Conservation (phyloP, 2,329 filamentous ascomycete genomes). For the Pseudogymnoascus sp. region DNA sequence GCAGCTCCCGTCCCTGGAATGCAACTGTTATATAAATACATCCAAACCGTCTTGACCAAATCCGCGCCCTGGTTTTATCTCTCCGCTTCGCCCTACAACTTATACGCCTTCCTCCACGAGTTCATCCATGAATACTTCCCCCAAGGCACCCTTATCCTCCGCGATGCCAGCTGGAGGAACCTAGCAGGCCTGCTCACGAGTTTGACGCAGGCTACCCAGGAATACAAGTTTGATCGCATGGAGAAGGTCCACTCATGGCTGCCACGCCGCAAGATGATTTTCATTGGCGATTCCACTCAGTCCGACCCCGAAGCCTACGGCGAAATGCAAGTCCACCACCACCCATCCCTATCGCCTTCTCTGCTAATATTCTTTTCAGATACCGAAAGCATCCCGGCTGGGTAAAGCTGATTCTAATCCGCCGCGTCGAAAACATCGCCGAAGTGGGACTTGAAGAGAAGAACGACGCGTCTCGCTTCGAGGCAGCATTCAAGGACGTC, state of each 20-base stretch:
- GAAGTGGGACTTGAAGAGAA: slow-evolving; percentile 61
- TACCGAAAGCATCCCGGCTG: slow-evolving; percentile 61
- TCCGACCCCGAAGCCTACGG: slow-evolving; percentile 86
- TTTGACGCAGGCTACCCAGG: slow-evolving; percentile 69
- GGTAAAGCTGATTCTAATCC: slow-evolving; percentile 76
- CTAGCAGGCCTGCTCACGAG: slow-evolving; percentile 69
- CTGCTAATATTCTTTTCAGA: slow-evolving; percentile 29
- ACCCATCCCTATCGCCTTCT: background rate
- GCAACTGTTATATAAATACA: slow-evolving; percentile 69
- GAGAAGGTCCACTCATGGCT: slow-evolving; percentile 70
- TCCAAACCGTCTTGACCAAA: slow-evolving; percentile 45
- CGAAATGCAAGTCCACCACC: slow-evolving; percentile 50
- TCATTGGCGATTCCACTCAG: slow-evolving; percentile 86
- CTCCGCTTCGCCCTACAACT: slow-evolving; percentile 86
- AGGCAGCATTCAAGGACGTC: slow-evolving; percentile 70
- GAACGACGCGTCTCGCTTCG: slow-evolving; percentile 67
- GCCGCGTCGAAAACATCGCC: slow-evolving; percentile 69
- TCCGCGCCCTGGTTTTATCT: slow-evolving; percentile 83
- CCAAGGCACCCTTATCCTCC: slow-evolving; percentile 70
- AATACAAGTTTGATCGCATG: slow-evolving; percentile 79
- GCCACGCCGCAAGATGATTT: slow-evolving; percentile 67
- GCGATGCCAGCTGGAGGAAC: slow-evolving; percentile 80
- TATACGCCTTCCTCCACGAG: slow-evolving; percentile 74
- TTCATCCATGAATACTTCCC: slow-evolving; percentile 68
- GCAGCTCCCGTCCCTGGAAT: slow-evolving; percentile 67